Base-by-base conservation (phyloP, 805 yeast species). In the Schwanniomyces vanrijiae region DNA sequence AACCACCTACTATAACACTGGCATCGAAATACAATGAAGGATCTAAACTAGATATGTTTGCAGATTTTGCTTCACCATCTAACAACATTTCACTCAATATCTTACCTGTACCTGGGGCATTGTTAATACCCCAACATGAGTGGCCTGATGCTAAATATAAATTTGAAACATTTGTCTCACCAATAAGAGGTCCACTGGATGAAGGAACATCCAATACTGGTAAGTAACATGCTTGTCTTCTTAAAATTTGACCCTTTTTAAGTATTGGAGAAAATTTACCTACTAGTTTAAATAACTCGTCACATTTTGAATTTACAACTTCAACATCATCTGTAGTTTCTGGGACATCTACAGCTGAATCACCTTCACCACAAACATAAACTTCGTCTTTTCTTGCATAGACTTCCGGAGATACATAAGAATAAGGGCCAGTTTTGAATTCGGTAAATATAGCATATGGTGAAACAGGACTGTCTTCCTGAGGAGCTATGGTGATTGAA, bases 51-150 rank as follows among this genome's bases (percentile, higher is more conserved):
- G 84, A 76, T 24, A 91, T 81, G 61, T 87, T 89, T 21, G 96
- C 94, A 49, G 89, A 80, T 31, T 68, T 75, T 7, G 86, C 86
- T 53, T 80, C 82, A 10, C 97, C 98, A 43, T 92, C 97, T 39
- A 92, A 65, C 40, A 92, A 65, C 45, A 92, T 59, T 68, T 92
- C 98, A 53, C 96, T 83, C 84, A 92, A 78, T 33, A 94, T 77
- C 60, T 89, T 83, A n/a, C 99, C 99, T 0, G 97, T 91, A 3
- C 88, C 97, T 0, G 97, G 97, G 0, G 97, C 97, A 66, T 94
- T 92, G 69, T 92, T 94, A 52, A 92, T 94, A 19, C 99, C 99
- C 99, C 99, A 92, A 69, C 98, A 94, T 13, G 96, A 87, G 66
- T 92, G 99, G 0, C 98, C 99, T 13, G 92, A 81, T 2, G 97